Conservation (phyloP, 768 basidiomycete species). For the Vishniacozyma victoriae region DNA sequence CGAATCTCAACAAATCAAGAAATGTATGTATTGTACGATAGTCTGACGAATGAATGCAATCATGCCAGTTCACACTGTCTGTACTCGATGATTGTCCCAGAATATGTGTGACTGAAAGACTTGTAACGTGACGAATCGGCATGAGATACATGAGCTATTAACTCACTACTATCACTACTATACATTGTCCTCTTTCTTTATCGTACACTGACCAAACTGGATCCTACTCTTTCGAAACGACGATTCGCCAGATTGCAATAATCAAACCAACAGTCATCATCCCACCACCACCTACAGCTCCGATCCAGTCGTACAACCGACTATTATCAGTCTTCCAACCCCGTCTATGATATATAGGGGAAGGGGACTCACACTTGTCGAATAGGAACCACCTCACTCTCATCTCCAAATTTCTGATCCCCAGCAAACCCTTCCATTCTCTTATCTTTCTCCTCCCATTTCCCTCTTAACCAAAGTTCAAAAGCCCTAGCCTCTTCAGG, state of each 20-base stretch:
- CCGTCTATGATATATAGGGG: not conserved
- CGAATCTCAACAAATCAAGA: no score
- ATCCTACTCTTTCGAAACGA: no score
- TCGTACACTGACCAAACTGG: no score
- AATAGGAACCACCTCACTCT: constrained; percentile 20
- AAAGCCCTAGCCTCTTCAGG: constrained; percentile 61
- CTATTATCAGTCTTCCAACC: constrained; percentile 10
- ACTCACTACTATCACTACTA: not conserved
- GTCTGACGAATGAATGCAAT: no score
- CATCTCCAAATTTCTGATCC: constrained; percentile 51
- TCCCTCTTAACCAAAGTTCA: constrained; percentile 70
- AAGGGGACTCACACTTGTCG: constrained; percentile 26
- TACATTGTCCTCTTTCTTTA: no score
- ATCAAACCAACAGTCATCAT: constrained; percentile 16
- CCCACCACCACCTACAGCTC: constrained; percentile 31
- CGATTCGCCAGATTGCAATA: no score
- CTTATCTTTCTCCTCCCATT: constrained; percentile 82
- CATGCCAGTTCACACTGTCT: no score
- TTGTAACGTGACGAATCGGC: no score
- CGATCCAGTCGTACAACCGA: constrained; percentile 31
- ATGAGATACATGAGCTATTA: no score
- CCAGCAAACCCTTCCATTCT: constrained; percentile 64
- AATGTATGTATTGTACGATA: no score
- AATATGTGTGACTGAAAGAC: no score
- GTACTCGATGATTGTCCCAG: no score